Evolutionary conservation across 768 basidiomycete genomes (phyloP).

Genomic region (Naganishia randhawae): DNA sequence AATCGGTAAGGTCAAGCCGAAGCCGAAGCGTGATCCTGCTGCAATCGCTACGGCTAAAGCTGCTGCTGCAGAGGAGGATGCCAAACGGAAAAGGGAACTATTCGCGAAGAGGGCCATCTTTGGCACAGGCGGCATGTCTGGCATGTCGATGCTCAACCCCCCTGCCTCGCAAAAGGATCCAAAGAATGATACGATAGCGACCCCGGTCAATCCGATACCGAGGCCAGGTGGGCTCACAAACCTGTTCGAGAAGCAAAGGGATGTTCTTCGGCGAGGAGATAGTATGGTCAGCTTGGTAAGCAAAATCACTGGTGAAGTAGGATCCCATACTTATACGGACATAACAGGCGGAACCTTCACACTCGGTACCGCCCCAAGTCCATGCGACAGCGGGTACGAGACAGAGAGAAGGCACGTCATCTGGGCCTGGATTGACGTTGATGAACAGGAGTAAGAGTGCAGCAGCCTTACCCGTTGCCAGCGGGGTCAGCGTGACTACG

Average conservation of each 20-base stretch:
- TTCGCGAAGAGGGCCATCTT: conserved; percentile 50
- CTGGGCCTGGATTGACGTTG: conserved; percentile 2
- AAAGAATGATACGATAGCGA: neutral
- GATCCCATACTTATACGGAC: neutral
- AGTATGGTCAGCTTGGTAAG: conserved; percentile 50
- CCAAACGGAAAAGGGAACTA: conserved; percentile 47
- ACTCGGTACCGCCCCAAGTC: conserved; percentile 7
- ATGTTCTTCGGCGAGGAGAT: conserved; percentile 33
- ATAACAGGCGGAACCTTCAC: neutral
- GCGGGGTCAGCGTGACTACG: conserved; percentile 43
- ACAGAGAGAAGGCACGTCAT: conserved; percentile 8
- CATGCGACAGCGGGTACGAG: conserved; percentile 4
- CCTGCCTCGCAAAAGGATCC: neutral
- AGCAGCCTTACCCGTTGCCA: conserved; percentile 47
- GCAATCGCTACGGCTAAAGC: conserved; percentile 12
- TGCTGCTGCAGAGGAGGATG: conserved; percentile 33
- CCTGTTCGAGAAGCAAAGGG: conserved; percentile 37
- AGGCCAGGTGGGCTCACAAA: conserved; percentile 39
- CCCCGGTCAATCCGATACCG: neutral
- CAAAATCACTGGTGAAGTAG: neutral
- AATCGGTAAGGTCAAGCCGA: conserved; percentile 19
- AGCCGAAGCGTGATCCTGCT: conserved; percentile 13
- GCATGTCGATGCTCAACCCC: conserved; percentile 3
- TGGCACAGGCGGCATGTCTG: conserved; percentile 25
- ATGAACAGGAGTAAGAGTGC: conserved; percentile 47